A percentile compares a stretch with the other conserved stretches of the same genome.
These are phyloP conservation scores for Pezicula radicicola DNA, from an alignment of 2,329 filamentous ascomycete genomes.

Conservation along the genomic window DNA sequence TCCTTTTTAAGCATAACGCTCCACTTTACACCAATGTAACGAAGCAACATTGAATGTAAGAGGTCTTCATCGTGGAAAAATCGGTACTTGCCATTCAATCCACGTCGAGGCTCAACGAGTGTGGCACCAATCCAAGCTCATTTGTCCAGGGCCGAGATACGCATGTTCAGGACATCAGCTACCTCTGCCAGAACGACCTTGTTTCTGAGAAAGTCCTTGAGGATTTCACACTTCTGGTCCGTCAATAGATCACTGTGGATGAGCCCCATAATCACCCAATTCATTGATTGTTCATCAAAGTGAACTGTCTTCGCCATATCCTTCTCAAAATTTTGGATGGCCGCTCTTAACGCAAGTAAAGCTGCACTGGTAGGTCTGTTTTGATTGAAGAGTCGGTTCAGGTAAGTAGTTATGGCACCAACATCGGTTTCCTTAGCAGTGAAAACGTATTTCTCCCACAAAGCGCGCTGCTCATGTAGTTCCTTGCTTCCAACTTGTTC, in stretches of 20 bases:
- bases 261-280: conserved; percentile 43
- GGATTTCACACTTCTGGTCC: conserved; percentile 43
- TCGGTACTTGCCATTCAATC: conserved; percentile 55
- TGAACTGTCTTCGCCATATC: conserved; percentile 15
- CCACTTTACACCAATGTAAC: conserved; percentile 50
- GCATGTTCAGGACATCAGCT: conserved; percentile 55
- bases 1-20: conserved; percentile 38
- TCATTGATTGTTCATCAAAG: conserved; percentile 38
- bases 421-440: conserved; percentile 39
- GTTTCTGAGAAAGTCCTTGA: conserved; percentile 47
- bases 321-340: conserved; percentile 32
- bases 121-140: conserved; percentile 49
- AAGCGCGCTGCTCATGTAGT: conserved; percentile 49
- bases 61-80: conserved; percentile 58
- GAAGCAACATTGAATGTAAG: conserved; percentile 49
- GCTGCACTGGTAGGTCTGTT: conserved; percentile 35
- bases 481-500: conserved; percentile 48
- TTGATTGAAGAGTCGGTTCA: conserved; percentile 45
- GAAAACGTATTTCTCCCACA: conserved; percentile 55
- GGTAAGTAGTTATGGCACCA: conserved; percentile 41
- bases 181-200: conserved; percentile 48
- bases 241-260: conserved; percentile 47
- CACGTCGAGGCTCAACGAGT: conserved; percentile 45
- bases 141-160: conserved; percentile 43
- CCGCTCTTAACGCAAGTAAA: conserved; percentile 37